These are phyloP conservation scores for Mercurialis annua DNA, from an alignment of 345 rosid species.

Conservation along the genomic window DNA sequence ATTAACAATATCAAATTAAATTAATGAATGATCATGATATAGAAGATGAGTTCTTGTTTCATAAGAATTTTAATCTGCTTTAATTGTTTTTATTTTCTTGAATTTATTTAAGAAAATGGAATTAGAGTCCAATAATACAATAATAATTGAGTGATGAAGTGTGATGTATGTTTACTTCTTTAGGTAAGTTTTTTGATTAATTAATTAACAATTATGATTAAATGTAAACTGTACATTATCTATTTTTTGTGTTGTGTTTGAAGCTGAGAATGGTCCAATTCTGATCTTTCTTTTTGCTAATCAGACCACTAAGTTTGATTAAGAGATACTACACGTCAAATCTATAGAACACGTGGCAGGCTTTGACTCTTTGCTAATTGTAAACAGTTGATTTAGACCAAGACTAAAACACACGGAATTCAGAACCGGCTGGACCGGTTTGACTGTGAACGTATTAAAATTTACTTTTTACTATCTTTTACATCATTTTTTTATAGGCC, in stretches of 20 bases:
- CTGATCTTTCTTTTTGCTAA: not conserved
- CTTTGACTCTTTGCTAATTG: slow-evolving; percentile 2
- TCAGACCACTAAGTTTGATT: not conserved
- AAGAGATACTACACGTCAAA: slow-evolving; percentile 5
- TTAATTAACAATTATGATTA: not conserved
- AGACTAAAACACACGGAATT: no score
- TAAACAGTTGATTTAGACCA: not conserved
- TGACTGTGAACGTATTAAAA: no score
- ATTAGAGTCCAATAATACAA: no score
- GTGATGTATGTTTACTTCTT: not conserved
- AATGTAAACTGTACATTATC: no score
- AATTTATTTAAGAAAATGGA: slow-evolving; percentile 5
- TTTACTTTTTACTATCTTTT: no score
- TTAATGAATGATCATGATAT: slow-evolving; percentile 8
- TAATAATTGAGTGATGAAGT: not conserved
- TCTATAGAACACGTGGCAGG: not conserved
- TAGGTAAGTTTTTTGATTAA: not conserved
- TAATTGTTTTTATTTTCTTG: not conserved
- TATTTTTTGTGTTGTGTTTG: no score
- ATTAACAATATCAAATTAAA: slow-evolving; percentile 4
- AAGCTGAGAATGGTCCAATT: no score
- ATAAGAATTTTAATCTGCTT: not conserved
- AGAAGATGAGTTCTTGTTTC: slow-evolving; percentile 18
- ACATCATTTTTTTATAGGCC: no score
- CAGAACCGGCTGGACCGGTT: no score